These are phyloP conservation scores for Phytopythium cucurbitacearum DNA, from an alignment of 352 stramenopile genomes.

Conservation along the genomic window DNA sequence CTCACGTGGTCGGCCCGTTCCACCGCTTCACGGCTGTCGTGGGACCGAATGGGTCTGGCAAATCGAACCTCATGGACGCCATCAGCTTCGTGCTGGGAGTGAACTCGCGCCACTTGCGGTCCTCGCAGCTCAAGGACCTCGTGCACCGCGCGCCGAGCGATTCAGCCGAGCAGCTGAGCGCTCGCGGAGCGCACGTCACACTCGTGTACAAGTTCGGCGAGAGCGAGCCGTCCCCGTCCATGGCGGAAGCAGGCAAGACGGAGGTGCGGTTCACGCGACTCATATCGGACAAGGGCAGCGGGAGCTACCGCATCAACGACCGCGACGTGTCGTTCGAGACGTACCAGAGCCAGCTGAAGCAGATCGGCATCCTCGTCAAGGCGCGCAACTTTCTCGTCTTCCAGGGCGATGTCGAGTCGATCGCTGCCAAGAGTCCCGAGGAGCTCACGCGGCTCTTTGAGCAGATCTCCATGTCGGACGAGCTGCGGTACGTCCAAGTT, in stretches of 20 bases:
- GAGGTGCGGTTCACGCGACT: slow-evolving; percentile 92
- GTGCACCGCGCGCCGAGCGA: slow-evolving; percentile 86
- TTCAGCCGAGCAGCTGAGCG: slow-evolving; percentile 18
- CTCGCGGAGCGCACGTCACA: slow-evolving; percentile 85
- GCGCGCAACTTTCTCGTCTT: slow-evolving; percentile 99
- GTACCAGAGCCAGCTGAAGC: slow-evolving; percentile 93
- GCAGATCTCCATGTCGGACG: slow-evolving; percentile 92
- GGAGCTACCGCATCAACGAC: slow-evolving; percentile 79
- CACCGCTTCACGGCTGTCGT: slow-evolving; percentile 97
- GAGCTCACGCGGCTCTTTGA: slow-evolving; percentile 98
- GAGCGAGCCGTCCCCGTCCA: slow-evolving; percentile 49
- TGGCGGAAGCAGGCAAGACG: slow-evolving; percentile 10
- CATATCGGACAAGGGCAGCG: slow-evolving; percentile 90
- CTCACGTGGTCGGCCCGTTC: slow-evolving; percentile 95
- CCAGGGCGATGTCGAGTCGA: slow-evolving; percentile 98
- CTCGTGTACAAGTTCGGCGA: slow-evolving; percentile 90
- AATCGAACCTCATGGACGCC: slow-evolving; percentile 94
- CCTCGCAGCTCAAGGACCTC: slow-evolving; percentile 95
- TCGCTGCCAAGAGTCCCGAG: slow-evolving; percentile 94
- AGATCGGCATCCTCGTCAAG: slow-evolving; percentile 98
- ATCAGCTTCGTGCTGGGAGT: slow-evolving; percentile 98
- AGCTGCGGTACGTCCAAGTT: slow-evolving; percentile 46
- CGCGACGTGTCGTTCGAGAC: slow-evolving; percentile 84
- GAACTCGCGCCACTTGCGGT: slow-evolving; percentile 94
- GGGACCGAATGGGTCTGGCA: slow-evolving; percentile 96